Evolutionary conservation across 345 rosid species (phyloP).

Genomic region (Corchorus olitorius): DNA sequence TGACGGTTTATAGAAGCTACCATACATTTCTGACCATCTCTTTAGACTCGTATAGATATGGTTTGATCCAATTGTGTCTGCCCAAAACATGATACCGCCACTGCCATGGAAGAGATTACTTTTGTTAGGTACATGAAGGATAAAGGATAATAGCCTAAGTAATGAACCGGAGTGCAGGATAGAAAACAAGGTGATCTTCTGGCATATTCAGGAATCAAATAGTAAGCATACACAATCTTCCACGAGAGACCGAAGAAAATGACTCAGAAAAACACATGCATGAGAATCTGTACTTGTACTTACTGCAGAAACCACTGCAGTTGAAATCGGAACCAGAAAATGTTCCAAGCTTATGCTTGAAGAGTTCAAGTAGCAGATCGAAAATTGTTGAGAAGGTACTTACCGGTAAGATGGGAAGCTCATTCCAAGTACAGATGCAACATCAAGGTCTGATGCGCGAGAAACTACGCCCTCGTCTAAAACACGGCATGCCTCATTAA

Average conservation of each 20-base stretch:
- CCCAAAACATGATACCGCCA: slow-evolving; percentile 91
- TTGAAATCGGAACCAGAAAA: slow-evolving; percentile 3
- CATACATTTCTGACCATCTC: slow-evolving; percentile 70
- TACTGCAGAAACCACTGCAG: neutral
- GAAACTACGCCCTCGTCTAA: slow-evolving; percentile 78
- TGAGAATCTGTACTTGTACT: neutral
- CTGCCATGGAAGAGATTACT: slow-evolving; percentile 39
- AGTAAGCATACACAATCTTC: neutral
- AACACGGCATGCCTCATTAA: slow-evolving; percentile 90
- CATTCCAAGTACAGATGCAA: slow-evolving; percentile 95
- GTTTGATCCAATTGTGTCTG: slow-evolving; percentile 66
- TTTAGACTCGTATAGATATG: slow-evolving; percentile 66
- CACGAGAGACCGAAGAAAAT: neutral
- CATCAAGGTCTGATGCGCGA: slow-evolving; percentile 90
- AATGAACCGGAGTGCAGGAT: neutral
- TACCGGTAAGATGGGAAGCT: slow-evolving; percentile 96
- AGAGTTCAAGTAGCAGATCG: neutral
- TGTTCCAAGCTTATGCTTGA: neutral
- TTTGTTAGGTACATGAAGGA: neutral
- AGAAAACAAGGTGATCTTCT: neutral
- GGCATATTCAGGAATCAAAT: neutral
- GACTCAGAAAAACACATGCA: neutral
- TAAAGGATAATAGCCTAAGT: neutral
- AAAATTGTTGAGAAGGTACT: slow-evolving; percentile 15
- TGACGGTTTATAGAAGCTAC: slow-evolving; percentile 72